These are phyloP conservation scores for Moesziomyces globuligerus DNA, from an alignment of 1,284 basidiomycete species.

Conservation along the genomic window DNA sequence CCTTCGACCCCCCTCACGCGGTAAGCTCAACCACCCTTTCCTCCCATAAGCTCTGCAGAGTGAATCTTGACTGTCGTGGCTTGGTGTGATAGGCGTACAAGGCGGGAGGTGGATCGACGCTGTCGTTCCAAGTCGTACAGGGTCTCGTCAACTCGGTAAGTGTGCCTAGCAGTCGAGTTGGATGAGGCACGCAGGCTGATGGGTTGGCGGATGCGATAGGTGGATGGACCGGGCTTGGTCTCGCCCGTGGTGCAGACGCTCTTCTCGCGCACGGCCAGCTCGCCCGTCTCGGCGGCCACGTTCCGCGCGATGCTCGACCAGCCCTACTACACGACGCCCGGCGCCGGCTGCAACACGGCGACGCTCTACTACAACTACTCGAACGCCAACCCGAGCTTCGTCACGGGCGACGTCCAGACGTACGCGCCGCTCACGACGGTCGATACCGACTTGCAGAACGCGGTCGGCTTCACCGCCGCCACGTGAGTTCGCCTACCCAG, in stretches of 20 bases:
- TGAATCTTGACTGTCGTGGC: neutral
- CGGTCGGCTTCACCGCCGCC: conserved; percentile 21
- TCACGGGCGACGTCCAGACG: conserved; percentile 14
- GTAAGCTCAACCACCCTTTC: conserved; percentile 1
- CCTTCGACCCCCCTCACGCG: conserved; percentile 24
- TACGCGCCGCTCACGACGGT: conserved; percentile 5
- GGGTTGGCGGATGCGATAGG: neutral
- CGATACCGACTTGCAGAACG: conserved; percentile 2
- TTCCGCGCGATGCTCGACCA: conserved; percentile 17
- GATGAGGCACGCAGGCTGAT: too few species aligned
- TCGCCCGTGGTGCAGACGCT: conserved; percentile 14
- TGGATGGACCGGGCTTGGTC: conserved; percentile 25
- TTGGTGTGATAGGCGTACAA: conserved; percentile 22
- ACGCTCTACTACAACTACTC: conserved; percentile 24
- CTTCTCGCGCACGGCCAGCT: conserved; percentile 5
- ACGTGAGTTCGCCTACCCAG: conserved; percentile 11
- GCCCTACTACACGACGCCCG: conserved; percentile 22
- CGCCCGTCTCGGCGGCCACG: conserved; percentile 5
- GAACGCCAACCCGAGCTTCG: conserved; percentile 22
- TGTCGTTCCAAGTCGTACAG: conserved; percentile 13
- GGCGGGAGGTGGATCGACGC: conserved; percentile 4
- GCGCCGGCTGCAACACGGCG: conserved; percentile 11
- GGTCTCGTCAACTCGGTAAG: conserved; percentile 18
- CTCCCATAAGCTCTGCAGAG: too few species aligned
- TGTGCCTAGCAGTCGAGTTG: neutral